Base-by-base conservation (phyloP, 208 protist species). In the Borovskyia barvae region DNA sequence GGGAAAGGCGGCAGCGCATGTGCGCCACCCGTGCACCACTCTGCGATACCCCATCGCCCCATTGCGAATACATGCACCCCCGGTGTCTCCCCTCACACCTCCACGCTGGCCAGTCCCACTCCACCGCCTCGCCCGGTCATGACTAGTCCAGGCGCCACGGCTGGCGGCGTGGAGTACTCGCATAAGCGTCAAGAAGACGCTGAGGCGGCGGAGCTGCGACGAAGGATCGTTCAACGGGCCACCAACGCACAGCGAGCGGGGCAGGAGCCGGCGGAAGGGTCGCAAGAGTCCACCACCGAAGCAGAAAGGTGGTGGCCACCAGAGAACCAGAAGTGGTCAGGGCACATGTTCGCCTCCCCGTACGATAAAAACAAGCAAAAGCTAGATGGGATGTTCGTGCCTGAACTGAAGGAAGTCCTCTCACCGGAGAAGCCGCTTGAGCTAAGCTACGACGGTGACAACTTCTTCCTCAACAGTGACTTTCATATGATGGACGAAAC, bases 361-460 rank as follows among this genome's bases (percentile, higher is more conserved):
- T 82, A 83, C 35, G 82, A 94, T 63, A 78, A 78, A 48, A 88
- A 92, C 64, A 91, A 86, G 52, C 76, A 80, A 59, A 82, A 77
- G 58, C 42, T 79, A 17, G 84, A 94, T 39, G 88, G 88, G 49
- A 92, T 94, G 84, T 85, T 80, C 57, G 85, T 92, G 62, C 85
- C 85, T 2, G 84, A 94, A 68, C 25, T 94, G 53, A 92, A 82
- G 72, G 72, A 85, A 46, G 72, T 87, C 22, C 52, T 55, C 11
- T 71, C 72, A 26, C 88, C 61, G 5, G 71, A 86, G 25, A 77
- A 49, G 41, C 88, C 88, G 41, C 52, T 78, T n/a, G 85, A 86
- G 57, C 51, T 94, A 11, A 87, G 77, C 59, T 90, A 89, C 72
- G 78, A 59, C 26, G 63, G 51, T 20, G 81, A 89, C 50, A 82